Evolutionary conservation across 2,329 filamentous ascomycete genomes (phyloP).

Genomic region (Rhynchosporium graminicola): DNA sequence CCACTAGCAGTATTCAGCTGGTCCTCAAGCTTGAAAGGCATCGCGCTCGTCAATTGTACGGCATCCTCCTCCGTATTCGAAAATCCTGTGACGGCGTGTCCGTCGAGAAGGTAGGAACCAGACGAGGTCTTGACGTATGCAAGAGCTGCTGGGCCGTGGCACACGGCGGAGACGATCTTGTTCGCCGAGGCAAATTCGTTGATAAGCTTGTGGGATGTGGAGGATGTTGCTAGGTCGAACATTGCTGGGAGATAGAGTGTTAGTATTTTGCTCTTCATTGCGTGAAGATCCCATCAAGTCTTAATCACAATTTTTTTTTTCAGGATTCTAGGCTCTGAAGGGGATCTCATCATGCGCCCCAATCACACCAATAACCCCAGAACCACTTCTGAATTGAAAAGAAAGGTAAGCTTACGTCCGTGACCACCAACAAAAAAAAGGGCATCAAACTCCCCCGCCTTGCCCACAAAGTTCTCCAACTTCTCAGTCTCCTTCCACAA

Average conservation of each 20-base stretch:
- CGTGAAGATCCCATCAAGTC: no score
- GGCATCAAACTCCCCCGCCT: constrained; percentile 53
- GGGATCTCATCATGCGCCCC: neutral
- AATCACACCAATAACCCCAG: neutral
- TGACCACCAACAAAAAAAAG: constrained; percentile 62
- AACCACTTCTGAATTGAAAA: neutral
- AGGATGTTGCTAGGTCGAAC: constrained; percentile 51
- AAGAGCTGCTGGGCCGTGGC: constrained; percentile 67
- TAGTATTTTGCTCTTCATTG: neutral
- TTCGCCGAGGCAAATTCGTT: constrained; percentile 60
- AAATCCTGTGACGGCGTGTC: constrained; percentile 60
- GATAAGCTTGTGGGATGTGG: constrained; percentile 59
- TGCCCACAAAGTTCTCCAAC: constrained; percentile 48
- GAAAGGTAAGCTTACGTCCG: constrained; percentile 47
- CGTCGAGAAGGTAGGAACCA: constrained; percentile 56
- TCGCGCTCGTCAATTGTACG: constrained; percentile 42
- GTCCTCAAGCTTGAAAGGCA: constrained; percentile 65
- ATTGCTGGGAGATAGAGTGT: constrained; percentile 30
- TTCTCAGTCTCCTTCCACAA: constrained; percentile 57
- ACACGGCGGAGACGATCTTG: constrained; percentile 67
- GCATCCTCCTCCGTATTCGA: constrained; percentile 54
- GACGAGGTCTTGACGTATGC: constrained; percentile 55
- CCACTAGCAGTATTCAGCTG: constrained; percentile 51
- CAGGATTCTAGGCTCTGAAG: no score
- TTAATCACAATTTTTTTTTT: no score